A percentile compares a stretch with the other conserved stretches of the same genome.
phyloP scores from a whole-genome alignment of 768 basidiomycete genomes.

The Rhodotorula diobovata region DNA sequence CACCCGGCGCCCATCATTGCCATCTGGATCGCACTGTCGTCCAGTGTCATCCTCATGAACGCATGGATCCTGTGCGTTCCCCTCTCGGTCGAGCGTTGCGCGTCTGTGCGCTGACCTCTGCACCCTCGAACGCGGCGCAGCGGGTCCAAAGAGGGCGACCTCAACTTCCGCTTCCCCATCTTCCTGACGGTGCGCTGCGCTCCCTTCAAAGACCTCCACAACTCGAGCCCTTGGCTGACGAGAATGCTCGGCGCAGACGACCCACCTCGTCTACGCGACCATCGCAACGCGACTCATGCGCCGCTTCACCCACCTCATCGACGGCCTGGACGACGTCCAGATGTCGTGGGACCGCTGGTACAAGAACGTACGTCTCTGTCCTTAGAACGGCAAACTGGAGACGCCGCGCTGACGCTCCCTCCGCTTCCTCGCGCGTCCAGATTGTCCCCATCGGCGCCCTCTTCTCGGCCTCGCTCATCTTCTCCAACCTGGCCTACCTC shows the following conservation, averaged over 20 bases:
- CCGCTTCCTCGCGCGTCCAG: slow-evolving; percentile 40
- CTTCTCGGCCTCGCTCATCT: slow-evolving; percentile 83
- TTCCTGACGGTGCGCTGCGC: slow-evolving; percentile 29
- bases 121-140: neutral
- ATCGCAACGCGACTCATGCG: slow-evolving; percentile 78
- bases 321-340: slow-evolving; percentile 65
- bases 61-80: slow-evolving; percentile 1
- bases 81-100: neutral
- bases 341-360: slow-evolving; percentile 75
- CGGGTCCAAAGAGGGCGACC: slow-evolving; percentile 1
- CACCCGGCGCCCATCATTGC: slow-evolving; percentile 37
- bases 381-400: no score
- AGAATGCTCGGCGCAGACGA: neutral
- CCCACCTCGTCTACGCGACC: slow-evolving; percentile 48
- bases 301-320: slow-evolving; percentile 72
- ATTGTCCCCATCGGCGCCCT: slow-evolving; percentile 93
- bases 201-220: neutral
- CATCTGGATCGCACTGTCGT: slow-evolving; percentile 25
- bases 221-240: no score
- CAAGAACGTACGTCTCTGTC: slow-evolving; percentile 45
- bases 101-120: neutral
- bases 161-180: slow-evolving; percentile 30
- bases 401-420: neutral
- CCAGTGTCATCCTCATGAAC: slow-evolving; percentile 21
- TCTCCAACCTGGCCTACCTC: slow-evolving; percentile 90